These are phyloP conservation scores for Halophytophthora batemanensis DNA, from an alignment of 352 stramenopile species.

Conservation along the genomic window DNA sequence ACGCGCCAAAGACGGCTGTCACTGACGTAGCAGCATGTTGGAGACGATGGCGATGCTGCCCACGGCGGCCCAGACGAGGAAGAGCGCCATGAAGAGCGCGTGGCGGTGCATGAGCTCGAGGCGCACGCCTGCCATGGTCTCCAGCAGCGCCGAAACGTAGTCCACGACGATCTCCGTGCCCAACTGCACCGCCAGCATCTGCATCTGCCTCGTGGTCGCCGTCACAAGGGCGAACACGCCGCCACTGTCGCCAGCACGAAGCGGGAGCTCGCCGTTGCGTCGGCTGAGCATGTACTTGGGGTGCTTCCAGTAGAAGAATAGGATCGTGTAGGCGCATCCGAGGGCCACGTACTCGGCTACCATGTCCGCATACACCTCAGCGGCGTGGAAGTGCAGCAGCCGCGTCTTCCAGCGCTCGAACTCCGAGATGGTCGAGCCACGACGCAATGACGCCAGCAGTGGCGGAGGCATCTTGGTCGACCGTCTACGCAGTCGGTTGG, in stretches of 20 bases:
- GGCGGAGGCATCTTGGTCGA: not conserved
- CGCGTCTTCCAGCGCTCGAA: slow-evolving; percentile 13
- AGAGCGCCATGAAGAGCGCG: slow-evolving; percentile 8
- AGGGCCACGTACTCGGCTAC: slow-evolving; percentile 35
- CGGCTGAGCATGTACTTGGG: slow-evolving; percentile 18
- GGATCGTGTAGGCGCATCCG: slow-evolving; percentile 23
- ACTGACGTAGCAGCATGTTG: slow-evolving; percentile 1
- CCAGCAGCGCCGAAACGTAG: slow-evolving; percentile 12
- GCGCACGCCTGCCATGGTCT: slow-evolving; percentile 8
- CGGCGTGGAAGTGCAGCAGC: slow-evolving; percentile 16
- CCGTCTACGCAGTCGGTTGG: not conserved
- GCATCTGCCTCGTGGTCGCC: slow-evolving; percentile 1
- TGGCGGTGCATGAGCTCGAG: slow-evolving; percentile 12
- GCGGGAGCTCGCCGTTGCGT: not conserved
- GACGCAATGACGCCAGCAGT: not conserved
- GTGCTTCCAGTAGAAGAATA: slow-evolving; percentile 23
- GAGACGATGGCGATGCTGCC: slow-evolving; percentile 7
- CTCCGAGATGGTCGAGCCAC: not conserved
- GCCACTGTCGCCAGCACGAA: too few species aligned
- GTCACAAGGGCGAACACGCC: not conserved
- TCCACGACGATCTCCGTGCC: slow-evolving; percentile 11
- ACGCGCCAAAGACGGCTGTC: too few species aligned
- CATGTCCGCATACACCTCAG: slow-evolving; percentile 27
- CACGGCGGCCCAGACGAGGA: slow-evolving; percentile 10
- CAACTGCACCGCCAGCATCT: slow-evolving; percentile 6